A percentile compares a stretch with the other conserved stretches of the same genome.
phyloP scores from a whole-genome alignment of 352 stramenopile genomes.

The Achlya hypogyna region DNA sequence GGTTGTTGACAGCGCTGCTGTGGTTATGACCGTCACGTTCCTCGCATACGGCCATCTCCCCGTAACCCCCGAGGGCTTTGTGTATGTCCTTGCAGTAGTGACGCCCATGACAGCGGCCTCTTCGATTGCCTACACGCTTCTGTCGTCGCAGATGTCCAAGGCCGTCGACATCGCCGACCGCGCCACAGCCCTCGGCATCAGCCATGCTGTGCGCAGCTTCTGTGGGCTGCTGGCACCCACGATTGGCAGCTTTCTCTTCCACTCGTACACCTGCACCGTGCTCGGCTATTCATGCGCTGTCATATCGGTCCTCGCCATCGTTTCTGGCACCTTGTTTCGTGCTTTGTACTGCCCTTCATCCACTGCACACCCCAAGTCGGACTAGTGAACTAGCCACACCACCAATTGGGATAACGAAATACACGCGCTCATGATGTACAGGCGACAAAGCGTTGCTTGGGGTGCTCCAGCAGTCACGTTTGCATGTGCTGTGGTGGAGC shows the following conservation, averaged over 20 bases:
- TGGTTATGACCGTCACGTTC: neutral
- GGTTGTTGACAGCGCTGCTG: neutral
- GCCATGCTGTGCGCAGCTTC: conserved; percentile 19
- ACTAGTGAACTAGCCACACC: too few relatives aligned
- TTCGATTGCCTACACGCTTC: conserved; percentile 23
- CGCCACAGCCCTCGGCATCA: conserved; percentile 22
- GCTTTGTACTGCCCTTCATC: neutral
- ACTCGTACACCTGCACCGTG: neutral
- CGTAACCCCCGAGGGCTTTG: neutral
- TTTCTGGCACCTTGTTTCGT: neutral
- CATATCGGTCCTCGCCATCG: neutral
- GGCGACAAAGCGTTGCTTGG: too few relatives aligned
- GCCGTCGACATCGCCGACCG: conserved; percentile 5
- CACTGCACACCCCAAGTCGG: too few relatives aligned
- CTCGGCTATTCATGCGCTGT: neutral
- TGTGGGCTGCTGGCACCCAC: conserved; percentile 21
- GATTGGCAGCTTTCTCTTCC: conserved; percentile 14
- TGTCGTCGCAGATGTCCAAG: conserved; percentile 21
- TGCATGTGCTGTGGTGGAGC: neutral
- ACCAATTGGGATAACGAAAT: too few relatives aligned
- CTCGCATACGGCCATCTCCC: neutral
- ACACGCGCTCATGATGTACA: too few relatives aligned
- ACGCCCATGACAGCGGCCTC: conserved; percentile 19
- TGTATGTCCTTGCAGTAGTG: conserved; percentile 6
- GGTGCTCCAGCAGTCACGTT: too few relatives aligned